A percentile compares a stretch with the other conserved stretches of the same genome.
Evolutionary conservation across 768 basidiomycete genomes (phyloP).

Genomic region (Auricularia sp.): DNA sequence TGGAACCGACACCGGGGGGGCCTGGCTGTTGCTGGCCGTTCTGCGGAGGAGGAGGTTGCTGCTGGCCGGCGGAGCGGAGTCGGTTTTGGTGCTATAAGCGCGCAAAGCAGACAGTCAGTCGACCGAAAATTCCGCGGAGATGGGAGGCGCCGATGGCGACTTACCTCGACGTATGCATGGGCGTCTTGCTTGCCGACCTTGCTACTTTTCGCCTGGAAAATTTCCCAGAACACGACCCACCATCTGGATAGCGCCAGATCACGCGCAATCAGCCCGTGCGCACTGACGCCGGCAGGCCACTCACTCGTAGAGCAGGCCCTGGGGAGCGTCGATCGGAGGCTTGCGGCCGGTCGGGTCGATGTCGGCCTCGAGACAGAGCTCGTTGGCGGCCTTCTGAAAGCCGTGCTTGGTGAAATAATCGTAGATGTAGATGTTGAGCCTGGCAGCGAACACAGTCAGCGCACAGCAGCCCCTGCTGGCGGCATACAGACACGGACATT

Average conservation of each 20-base stretch:
- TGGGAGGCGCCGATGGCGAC: background rate
- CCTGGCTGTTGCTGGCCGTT: constrained; percentile 10
- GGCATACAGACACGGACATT: constrained; percentile 40
- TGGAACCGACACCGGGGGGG: constrained; percentile 6
- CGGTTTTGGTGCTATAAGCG: background rate
- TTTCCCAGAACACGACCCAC: constrained; percentile 86
- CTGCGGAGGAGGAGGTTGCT: background rate
- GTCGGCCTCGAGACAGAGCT: constrained; percentile 58
- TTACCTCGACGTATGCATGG: constrained; percentile 14
- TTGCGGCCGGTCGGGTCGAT: constrained; percentile 38
- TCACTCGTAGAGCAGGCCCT: constrained; percentile 76
- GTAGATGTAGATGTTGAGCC: constrained; percentile 85
- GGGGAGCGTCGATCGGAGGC: constrained; percentile 74
- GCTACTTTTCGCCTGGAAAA: constrained; percentile 72
- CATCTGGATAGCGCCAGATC: constrained; percentile 37
- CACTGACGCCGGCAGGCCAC: constrained; percentile 19
- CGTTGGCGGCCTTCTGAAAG: constrained; percentile 58
- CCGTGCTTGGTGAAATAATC: constrained; percentile 79
- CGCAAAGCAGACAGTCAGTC: background rate
- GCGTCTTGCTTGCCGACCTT: constrained; percentile 56
- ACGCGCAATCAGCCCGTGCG: constrained; percentile 1
- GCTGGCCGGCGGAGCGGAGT: background rate
- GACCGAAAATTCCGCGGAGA: background rate
- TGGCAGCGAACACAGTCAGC: constrained; percentile 18
- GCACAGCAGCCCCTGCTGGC: background rate